phyloP scores from a whole-genome alignment of 805 yeast species.

The Komagataella pastoris region DNA sequence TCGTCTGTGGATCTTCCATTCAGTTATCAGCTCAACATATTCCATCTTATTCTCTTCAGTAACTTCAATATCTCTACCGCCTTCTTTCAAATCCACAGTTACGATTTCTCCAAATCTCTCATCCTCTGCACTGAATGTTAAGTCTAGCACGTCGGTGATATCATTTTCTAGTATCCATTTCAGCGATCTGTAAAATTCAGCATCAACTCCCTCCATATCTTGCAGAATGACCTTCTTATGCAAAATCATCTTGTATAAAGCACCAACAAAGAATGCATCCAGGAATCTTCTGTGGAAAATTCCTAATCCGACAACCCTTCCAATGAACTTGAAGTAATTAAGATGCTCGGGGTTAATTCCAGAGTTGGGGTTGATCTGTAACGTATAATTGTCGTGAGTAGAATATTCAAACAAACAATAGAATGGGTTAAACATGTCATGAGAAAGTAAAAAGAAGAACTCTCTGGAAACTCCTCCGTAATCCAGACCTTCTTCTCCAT shows the following conservation, averaged over 20 bases:
- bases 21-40: slow-evolving; percentile 87
- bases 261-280: slow-evolving; percentile 97
- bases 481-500: slow-evolving; percentile 98
- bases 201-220: slow-evolving; percentile 98
- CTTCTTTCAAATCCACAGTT: slow-evolving; percentile 79
- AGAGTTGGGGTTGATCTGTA: slow-evolving; percentile 95
- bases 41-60: slow-evolving; percentile 92
- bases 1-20: slow-evolving; percentile 89
- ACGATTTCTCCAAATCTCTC: slow-evolving; percentile 92
- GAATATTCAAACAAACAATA: slow-evolving; percentile 96
- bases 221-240: slow-evolving; percentile 88
- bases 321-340: slow-evolving; percentile 95
- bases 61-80: slow-evolving; percentile 82
- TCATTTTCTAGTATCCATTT: slow-evolving; percentile 95
- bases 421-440: slow-evolving; percentile 97
- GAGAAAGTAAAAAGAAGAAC: slow-evolving; percentile 90
- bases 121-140: slow-evolving; percentile 77
- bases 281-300: slow-evolving; percentile 96
- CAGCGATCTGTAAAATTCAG: slow-evolving; percentile 87
- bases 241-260: slow-evolving; percentile 94
- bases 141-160: slow-evolving; percentile 74
- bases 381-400: slow-evolving; percentile 93
- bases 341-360: slow-evolving; percentile 96
- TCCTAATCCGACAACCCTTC: slow-evolving; percentile 96
- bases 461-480: slow-evolving; percentile 99